Evolutionary conservation across 2,329 filamentous ascomycete species (phyloP).

Genomic region (Sporothrix sp.): DNA sequence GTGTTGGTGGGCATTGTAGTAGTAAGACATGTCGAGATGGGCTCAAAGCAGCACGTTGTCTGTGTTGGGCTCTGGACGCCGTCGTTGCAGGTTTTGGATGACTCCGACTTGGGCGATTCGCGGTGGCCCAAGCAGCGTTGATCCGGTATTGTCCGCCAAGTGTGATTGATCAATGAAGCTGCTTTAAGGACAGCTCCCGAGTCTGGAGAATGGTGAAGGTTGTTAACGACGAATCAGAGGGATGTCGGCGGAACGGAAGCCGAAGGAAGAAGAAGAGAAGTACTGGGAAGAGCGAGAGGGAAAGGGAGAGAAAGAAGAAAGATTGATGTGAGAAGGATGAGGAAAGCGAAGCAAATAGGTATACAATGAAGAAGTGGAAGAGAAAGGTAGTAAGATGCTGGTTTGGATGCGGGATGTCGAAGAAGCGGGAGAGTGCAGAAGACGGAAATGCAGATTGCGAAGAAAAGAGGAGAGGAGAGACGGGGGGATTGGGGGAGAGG

Average conservation of each 20-base stretch:
- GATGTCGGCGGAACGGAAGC: not conserved
- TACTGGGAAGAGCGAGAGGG: too few species aligned
- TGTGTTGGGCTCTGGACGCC: conserved; percentile 4
- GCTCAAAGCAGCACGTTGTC: not conserved
- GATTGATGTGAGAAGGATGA: not conserved
- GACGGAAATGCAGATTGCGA: conserved; percentile 1
- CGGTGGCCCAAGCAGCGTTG: conserved; percentile 5
- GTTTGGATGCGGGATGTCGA: not conserved
- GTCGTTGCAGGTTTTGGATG: conserved; percentile 8
- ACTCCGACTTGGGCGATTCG: conserved; percentile 6
- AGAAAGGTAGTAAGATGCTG: not conserved
- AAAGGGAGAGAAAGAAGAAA: not conserved
- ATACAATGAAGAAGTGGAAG: not conserved
- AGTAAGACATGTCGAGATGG: conserved; percentile 44
- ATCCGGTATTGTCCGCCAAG: not conserved
- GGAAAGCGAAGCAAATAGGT: not conserved
- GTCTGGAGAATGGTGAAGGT: too few species aligned
- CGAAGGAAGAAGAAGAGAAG: too few species aligned
- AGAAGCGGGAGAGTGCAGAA: not conserved
- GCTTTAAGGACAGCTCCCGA: conserved; percentile 2
- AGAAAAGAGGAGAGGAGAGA: not conserved
- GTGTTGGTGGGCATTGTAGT: conserved; percentile 51
- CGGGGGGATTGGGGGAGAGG: conserved; percentile 9
- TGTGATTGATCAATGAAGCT: conserved; percentile 3
- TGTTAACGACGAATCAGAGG: not conserved